Base-by-base conservation (phyloP, 306 rosid genomes). In the Pachyrhizus erosus region DNA sequence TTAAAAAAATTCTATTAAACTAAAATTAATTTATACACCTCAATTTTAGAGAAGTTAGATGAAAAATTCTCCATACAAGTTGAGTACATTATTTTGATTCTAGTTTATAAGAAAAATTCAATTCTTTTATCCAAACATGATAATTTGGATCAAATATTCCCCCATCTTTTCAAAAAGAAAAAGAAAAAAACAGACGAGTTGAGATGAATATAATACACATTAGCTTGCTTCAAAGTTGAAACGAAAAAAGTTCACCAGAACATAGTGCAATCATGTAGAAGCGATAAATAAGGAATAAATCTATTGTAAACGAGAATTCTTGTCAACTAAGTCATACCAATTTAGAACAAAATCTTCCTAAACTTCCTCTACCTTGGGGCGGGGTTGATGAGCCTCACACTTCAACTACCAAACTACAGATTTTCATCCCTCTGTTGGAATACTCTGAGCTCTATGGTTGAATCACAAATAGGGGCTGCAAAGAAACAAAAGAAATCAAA, bases 401-500 rank as follows among this genome's bases (percentile, higher is more conserved):
- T 71, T 84, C 71, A 77, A 51, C 80, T 83, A 66, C 51, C 81
- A 48, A 52, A 60, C 74, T 67, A 80, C 82, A 80, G 68, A 70
- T 46, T 46, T 52, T 73, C 80, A 20, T 74, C 77, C 77, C 55
- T 82, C 86, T 55, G 77, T 66, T 67, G 17, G 82, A 83, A 67
- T 39, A 68, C 61, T 81, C 51, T 52, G 61, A 54, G 52, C 82
- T 78, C 88, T 89, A 90, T 8, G 95, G 95, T 86, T 91, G 84
- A 61, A 92, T 91, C 86, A 89, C 86, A 81, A 92, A 91, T 73
- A 92, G 82, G 57, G 97, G 93, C 95, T 92, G 92, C 58, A 83
- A 69, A 80, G 57, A 77, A 80, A 66, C 68, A 57, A 20, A 83
- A 46, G 61, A 27, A 61, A 76, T 65, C 70, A 70, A 71, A 73